These are phyloP conservation scores for Fonsecaea multimorphosa DNA, from an alignment of 2,329 filamentous ascomycete species.

Conservation along the genomic window DNA sequence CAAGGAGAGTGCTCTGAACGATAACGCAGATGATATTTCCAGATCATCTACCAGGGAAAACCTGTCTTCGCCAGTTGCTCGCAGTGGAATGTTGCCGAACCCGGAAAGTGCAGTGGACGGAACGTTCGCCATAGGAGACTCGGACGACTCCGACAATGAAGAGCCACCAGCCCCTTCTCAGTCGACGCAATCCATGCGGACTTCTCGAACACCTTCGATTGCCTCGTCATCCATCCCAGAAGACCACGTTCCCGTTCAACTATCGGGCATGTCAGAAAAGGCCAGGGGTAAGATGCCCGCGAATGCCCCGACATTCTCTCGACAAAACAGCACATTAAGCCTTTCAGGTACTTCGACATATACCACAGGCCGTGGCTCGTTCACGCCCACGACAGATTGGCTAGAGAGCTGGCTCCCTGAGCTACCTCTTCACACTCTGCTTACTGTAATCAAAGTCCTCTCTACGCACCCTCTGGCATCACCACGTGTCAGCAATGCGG, in stretches of 20 bases:
- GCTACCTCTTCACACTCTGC: constrained; percentile 82
- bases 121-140: constrained; percentile 86
- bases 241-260: constrained; percentile 79
- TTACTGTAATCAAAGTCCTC: constrained; percentile 73
- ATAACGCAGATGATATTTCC: constrained; percentile 23
- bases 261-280: constrained; percentile 95
- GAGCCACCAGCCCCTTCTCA: constrained; percentile 66
- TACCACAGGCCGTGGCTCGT: constrained; percentile 62
- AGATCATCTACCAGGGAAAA: constrained; percentile 30
- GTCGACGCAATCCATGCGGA: constrained; percentile 61
- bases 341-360: constrained; percentile 69
- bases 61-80: constrained; percentile 23
- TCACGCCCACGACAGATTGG: constrained; percentile 81
- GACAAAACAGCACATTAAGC: constrained; percentile 88
- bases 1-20: constrained; percentile 60
- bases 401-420: constrained; percentile 94
- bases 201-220: constrained; percentile 70
- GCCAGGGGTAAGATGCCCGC: constrained; percentile 94
- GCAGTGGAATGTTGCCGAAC: constrained; percentile 18
- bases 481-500: constrained; percentile 40
- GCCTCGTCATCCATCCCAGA: constrained; percentile 70
- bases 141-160: constrained; percentile 73
- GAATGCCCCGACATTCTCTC: constrained; percentile 78
- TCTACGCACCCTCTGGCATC: constrained; percentile 52
- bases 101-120: constrained; percentile 59